Percentiles rank a stretch among this genome's conserved stretches.
phyloP scores from a whole-genome alignment of 2,329 filamentous ascomycete species.

The Dothideomycetes sp. region DNA sequence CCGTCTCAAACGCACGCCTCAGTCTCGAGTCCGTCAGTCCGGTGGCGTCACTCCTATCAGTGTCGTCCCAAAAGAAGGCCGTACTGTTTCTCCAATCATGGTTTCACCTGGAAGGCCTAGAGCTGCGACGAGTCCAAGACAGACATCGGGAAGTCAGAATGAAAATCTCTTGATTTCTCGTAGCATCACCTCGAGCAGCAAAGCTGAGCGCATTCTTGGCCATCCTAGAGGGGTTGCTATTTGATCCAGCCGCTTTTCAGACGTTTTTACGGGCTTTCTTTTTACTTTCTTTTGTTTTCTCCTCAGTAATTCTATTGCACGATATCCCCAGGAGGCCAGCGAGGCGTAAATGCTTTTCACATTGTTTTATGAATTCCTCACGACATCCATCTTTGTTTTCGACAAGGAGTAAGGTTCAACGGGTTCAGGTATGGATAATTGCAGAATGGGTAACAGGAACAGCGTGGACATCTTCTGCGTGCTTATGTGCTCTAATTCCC shows the following conservation, averaged over 20 bases:
- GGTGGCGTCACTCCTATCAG: conserved; percentile 29
- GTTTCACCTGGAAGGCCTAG: conserved; percentile 1
- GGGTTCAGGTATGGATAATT: no score
- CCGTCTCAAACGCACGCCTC: conserved; percentile 32
- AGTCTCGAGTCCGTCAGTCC: conserved; percentile 20
- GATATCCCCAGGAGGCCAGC: conserved; percentile 3
- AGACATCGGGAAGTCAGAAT: conserved; percentile 1
- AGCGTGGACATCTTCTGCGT: no score
- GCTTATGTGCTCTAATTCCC: no score
- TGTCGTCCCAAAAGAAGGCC: conserved; percentile 25
- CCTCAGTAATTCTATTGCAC: conserved; percentile 1
- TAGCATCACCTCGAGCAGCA: conserved; percentile 4
- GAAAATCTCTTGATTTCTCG: conserved; percentile 1
- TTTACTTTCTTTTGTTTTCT: background rate
- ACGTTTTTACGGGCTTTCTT: background rate
- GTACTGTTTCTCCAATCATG: conserved; percentile 10
- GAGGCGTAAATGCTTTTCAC: background rate
- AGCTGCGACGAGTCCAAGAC: conserved; percentile 4
- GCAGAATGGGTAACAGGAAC: no score
- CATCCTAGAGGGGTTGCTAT: conserved; percentile 10
- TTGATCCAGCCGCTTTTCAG: background rate
- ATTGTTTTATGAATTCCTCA: no score
- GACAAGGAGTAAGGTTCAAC: no score
- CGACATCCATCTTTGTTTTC: no score
- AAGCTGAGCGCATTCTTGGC: conserved; percentile 10